Percentiles rank a stretch among this genome's conserved stretches.
These are phyloP conservation scores for Fusarium pseudonygamai DNA, from an alignment of 2,329 filamentous ascomycete genomes.

Conservation along the genomic window DNA sequence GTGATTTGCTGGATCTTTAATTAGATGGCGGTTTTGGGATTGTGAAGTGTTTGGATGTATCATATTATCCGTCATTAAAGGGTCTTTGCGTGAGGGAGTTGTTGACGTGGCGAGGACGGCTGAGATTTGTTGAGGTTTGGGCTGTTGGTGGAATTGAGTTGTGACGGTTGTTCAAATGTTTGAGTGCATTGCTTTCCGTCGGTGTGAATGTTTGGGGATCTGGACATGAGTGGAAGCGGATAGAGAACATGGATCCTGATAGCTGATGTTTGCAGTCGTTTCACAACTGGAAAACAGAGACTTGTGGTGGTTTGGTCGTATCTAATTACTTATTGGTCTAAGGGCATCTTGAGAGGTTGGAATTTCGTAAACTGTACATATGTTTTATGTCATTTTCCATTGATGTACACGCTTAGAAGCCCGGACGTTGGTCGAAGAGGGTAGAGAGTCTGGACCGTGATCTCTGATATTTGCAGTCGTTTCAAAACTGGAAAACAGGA, in stretches of 20 bases:
- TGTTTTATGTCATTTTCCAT: neutral
- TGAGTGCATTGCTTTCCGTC: neutral
- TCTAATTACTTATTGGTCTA: neutral
- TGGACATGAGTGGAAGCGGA: accelerated
- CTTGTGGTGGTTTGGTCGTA: neutral
- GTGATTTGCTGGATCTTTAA: neutral
- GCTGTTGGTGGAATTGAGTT: neutral
- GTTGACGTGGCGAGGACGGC: neutral
- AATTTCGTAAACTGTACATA: neutral
- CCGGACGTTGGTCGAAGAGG: neutral
- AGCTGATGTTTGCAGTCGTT: too few species aligned
- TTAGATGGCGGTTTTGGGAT: neutral
- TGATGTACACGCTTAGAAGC: neutral
- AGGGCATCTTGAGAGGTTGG: too few species aligned
- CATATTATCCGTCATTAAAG: neutral
- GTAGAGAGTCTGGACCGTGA: too few species aligned
- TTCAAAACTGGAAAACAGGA: too few species aligned
- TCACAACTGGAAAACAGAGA: neutral
- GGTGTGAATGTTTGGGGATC: neutral
- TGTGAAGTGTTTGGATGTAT: neutral
- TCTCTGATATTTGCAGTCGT: neutral
- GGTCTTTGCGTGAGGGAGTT: neutral
- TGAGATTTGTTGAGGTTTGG: neutral
- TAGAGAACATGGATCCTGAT: neutral
- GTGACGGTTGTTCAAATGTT: neutral